Evolutionary conservation across 768 basidiomycete species (phyloP).

Genomic region (Lepiota subincarnata): DNA sequence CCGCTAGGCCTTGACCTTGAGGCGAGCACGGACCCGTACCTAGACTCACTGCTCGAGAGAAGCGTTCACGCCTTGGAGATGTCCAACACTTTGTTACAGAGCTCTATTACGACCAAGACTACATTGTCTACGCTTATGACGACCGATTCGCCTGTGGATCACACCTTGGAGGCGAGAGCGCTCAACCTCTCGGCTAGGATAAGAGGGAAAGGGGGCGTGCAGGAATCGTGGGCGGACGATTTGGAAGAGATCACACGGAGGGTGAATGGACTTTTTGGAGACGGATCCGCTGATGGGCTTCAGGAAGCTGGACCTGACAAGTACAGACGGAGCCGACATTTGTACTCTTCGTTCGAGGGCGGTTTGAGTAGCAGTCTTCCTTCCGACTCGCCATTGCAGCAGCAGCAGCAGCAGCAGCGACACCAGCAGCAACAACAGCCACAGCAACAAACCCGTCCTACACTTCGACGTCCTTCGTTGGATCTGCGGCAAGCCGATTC

Average conservation of each 20-base stretch:
- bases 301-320: neutral
- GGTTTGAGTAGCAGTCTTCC: constrained; percentile 23
- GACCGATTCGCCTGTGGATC: constrained; percentile 42
- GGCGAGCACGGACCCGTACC: constrained; percentile 42
- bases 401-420: neutral
- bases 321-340: constrained; percentile 3
- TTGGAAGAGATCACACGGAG: constrained; percentile 60
- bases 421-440: neutral
- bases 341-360: constrained; percentile 12
- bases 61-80: constrained; percentile 84
- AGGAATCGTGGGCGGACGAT: constrained; percentile 62
- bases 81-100: constrained; percentile 76
- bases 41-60: constrained; percentile 76
- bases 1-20: neutral
- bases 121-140: constrained; percentile 45
- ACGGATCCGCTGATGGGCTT: constrained; percentile 15
- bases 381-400: constrained; percentile 9
- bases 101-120: constrained; percentile 68
- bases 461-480: constrained; percentile 42
- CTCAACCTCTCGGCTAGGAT: constrained; percentile 51
- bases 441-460: constrained; percentile 10
- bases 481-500: constrained; percentile 27
- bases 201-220: constrained; percentile 36
- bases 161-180: constrained; percentile 44
- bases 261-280: constrained; percentile 56